Evolutionary conservation across 352 stramenopile genomes (phyloP).

Genomic region (Pythium oligandrum): DNA sequence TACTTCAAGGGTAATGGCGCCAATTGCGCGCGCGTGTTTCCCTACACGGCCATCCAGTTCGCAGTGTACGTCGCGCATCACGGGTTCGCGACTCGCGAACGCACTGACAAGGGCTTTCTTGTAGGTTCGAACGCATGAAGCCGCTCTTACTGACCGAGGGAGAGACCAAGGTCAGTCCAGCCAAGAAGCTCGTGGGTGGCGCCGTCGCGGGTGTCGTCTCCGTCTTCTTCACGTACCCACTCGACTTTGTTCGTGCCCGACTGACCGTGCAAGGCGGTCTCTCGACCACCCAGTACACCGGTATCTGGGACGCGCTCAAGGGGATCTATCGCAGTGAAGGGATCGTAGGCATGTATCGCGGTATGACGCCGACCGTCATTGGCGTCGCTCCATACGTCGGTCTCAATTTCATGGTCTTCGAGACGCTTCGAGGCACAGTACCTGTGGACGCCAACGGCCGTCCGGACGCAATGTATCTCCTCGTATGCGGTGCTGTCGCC

Average conservation of each 20-base stretch:
- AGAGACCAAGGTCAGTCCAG: conserved; percentile 27
- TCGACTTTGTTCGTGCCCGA: conserved; percentile 70
- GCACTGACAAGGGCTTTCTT: no score
- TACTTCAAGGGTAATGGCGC: conserved; percentile 79
- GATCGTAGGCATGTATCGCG: conserved; percentile 51
- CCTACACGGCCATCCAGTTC: conserved; percentile 78
- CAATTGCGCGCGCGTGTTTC: conserved; percentile 77
- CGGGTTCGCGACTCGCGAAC: no score
- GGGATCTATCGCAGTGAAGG: conserved; percentile 50
- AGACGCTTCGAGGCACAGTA: conserved; percentile 43
- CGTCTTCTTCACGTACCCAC: conserved; percentile 61
- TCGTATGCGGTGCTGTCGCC: conserved; percentile 55
- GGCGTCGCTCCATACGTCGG: conserved; percentile 73
- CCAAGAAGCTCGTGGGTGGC: conserved; percentile 54
- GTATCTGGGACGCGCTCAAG: conserved; percentile 53
- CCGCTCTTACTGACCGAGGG: conserved; percentile 38
- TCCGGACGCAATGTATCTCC: conserved; percentile 47
- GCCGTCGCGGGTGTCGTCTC: conserved; percentile 63
- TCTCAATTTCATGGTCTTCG: conserved; percentile 77
- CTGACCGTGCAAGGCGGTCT: conserved; percentile 67
- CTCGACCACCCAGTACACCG: conserved; percentile 52
- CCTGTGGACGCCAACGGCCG: conserved; percentile 40
- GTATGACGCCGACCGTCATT: conserved; percentile 54
- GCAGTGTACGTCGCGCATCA: conserved; percentile 25
- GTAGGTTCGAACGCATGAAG: conserved; percentile 55